phyloP scores from a whole-genome alignment of 257 asterid genomes.

The Salvia rosmarinus region DNA sequence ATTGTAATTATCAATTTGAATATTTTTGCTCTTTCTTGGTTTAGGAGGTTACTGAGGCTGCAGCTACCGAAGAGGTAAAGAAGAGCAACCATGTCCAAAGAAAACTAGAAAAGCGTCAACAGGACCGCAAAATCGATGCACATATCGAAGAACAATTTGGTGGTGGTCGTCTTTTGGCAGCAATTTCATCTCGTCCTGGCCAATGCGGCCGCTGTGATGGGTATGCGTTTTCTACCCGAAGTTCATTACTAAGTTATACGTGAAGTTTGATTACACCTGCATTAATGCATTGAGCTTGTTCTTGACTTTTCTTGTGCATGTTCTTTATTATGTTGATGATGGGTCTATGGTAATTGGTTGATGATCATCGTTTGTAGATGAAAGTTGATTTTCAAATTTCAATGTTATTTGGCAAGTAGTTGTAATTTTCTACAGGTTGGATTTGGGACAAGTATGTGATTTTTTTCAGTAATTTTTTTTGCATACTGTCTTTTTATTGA shows the following conservation, averaged over 20 bases:
- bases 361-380: neutral
- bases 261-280: neutral
- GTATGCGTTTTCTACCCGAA: conserved; percentile 33
- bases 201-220: conserved; percentile 67
- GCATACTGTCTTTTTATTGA: no score
- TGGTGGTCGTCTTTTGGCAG: conserved; percentile 62
- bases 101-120: conserved; percentile 50
- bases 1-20: neutral
- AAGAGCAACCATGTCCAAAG: conserved; percentile 60
- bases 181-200: conserved; percentile 66
- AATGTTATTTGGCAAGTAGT: no score
- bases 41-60: conserved; percentile 54
- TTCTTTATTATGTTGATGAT: neutral
- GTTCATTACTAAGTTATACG: neutral
- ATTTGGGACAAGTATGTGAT: neutral
- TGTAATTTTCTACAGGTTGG: neutral
- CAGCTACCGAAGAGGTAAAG: conserved; percentile 51
- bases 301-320: neutral
- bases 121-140: conserved; percentile 54
- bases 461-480: no score
- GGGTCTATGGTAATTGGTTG: neutral
- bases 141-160: conserved; percentile 64
- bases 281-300: neutral
- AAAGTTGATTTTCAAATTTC: neutral
- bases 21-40: neutral